A percentile compares a stretch with the other conserved stretches of the same genome.
These are phyloP conservation scores for Candida ipomoeae DNA, from an alignment of 805 yeast genomes.

Conservation along the genomic window DNA sequence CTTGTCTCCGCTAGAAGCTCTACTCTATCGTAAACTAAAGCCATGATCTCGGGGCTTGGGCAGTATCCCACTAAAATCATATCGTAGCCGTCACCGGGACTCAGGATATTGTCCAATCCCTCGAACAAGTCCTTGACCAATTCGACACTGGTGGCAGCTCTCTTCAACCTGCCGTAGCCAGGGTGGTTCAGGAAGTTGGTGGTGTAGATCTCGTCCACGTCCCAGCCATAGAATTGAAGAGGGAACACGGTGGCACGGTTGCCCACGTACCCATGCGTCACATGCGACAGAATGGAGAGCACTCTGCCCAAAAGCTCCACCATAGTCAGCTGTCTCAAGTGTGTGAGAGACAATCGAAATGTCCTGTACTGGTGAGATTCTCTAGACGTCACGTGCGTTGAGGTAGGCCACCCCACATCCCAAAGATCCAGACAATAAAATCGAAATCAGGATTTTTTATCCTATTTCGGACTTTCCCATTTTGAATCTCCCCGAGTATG, in stretches of 20 bases:
- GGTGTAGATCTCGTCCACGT: slow-evolving; percentile 18
- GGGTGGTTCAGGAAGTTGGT: slow-evolving; percentile 20
- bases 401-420: background rate
- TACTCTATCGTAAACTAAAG: slow-evolving; percentile 43
- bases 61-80: slow-evolving; percentile 77
- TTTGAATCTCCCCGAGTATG: too few species aligned
- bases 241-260: slow-evolving; percentile 18
- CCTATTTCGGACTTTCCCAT: too few species aligned
- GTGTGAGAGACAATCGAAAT: background rate
- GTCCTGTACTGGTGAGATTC: slow-evolving; percentile 1
- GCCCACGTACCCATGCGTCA: slow-evolving; percentile 19
- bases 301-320: slow-evolving; percentile 7
- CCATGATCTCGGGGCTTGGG: slow-evolving; percentile 53
- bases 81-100: slow-evolving; percentile 44
- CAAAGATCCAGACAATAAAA: background rate
- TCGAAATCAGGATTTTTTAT: too few species aligned
- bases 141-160: slow-evolving; percentile 35
- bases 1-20: slow-evolving; percentile 27
- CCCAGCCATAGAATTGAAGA: slow-evolving; percentile 19
- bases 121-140: slow-evolving; percentile 46
- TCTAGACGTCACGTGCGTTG: slow-evolving; percentile 1
- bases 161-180: slow-evolving; percentile 16
- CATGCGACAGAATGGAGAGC: slow-evolving; percentile 19
- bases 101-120: slow-evolving; percentile 51
- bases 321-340: background rate